Conservation (phyloP, 192 early-diverging fungal species). For the Linnemannia elongata region DNA sequence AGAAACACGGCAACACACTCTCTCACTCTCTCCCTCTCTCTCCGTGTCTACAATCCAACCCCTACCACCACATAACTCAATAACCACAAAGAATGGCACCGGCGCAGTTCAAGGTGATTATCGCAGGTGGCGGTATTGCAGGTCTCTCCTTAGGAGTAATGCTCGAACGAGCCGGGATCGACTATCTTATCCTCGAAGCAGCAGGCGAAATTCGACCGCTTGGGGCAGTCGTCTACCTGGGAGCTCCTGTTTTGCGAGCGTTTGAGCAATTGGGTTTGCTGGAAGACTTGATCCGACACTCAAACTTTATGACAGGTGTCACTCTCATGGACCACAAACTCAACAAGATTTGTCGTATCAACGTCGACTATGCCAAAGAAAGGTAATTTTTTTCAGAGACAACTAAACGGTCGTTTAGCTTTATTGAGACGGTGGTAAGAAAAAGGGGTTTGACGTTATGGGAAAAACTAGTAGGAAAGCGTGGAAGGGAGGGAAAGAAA, state of each 20-base stretch:
- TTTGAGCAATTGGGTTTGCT: conserved; percentile 52
- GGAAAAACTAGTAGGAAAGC: too few relatives aligned
- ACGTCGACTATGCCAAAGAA: conserved; percentile 26
- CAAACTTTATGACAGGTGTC: conserved; percentile 42
- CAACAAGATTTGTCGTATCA: conserved; percentile 32
- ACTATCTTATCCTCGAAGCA: conserved; percentile 49
- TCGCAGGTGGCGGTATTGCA: conserved; percentile 47
- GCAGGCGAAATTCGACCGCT: conserved; percentile 15
- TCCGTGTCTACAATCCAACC: too few relatives aligned
- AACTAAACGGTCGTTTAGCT: not conserved
- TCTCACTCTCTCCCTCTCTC: not conserved
- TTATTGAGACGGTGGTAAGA: too few relatives aligned
- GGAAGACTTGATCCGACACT: conserved; percentile 42
- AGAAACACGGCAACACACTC: not conserved
- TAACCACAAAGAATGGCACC: conserved; percentile 23
- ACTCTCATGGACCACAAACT: conserved; percentile 33
- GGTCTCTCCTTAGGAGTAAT: conserved; percentile 46
- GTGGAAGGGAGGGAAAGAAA: not conserved
- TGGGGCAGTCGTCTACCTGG: conserved; percentile 32
- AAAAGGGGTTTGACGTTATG: too few relatives aligned
- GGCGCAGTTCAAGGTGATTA: conserved; percentile 49
- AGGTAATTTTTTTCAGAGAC: conserved; percentile 16
- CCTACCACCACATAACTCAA: not conserved
- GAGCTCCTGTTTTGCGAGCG: conserved; percentile 32
- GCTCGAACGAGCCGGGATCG: conserved; percentile 53